These are phyloP conservation scores for Xylaria flabelliformis DNA, from an alignment of 495 filamentous ascomycete species.

Conservation along the genomic window DNA sequence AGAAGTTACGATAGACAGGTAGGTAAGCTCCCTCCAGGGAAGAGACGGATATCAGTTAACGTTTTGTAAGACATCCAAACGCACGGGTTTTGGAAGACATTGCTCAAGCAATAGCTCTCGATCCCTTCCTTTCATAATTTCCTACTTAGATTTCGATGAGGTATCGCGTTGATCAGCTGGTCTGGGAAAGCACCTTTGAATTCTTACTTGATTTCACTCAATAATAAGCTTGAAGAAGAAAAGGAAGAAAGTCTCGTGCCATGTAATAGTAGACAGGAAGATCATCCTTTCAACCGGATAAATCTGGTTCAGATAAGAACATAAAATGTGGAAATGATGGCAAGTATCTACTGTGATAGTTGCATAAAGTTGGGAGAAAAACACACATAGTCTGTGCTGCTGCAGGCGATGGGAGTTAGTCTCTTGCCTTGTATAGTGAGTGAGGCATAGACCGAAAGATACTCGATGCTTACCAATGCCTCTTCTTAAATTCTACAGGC, in stretches of 20 bases:
- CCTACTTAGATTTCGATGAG: no score
- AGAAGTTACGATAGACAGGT: background rate
- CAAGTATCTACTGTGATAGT: background rate
- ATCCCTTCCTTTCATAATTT: background rate
- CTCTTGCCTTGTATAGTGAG: background rate
- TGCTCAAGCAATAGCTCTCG: background rate
- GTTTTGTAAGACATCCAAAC: background rate
- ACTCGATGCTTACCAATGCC: background rate
- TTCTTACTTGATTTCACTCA: background rate
- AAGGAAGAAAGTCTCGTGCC: background rate
- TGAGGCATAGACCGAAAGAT: background rate
- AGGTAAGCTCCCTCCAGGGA: background rate
- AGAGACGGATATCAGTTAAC: background rate
- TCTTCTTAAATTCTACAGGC: background rate
- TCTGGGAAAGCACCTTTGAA: background rate
- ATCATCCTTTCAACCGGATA: background rate
- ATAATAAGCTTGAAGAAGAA: background rate
- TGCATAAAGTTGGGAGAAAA: background rate
- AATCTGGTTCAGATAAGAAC: background rate
- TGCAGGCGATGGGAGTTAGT: no score
- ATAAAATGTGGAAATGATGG: background rate
- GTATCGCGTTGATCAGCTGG: no score
- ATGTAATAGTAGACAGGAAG: background rate
- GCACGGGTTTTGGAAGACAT: background rate
- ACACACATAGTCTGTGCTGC: background rate